A percentile compares a stretch with the other conserved stretches of the same genome.
These are phyloP conservation scores for Oryza meridionalis DNA, from an alignment of 176 grass and related monocot species.

Conservation along the genomic window DNA sequence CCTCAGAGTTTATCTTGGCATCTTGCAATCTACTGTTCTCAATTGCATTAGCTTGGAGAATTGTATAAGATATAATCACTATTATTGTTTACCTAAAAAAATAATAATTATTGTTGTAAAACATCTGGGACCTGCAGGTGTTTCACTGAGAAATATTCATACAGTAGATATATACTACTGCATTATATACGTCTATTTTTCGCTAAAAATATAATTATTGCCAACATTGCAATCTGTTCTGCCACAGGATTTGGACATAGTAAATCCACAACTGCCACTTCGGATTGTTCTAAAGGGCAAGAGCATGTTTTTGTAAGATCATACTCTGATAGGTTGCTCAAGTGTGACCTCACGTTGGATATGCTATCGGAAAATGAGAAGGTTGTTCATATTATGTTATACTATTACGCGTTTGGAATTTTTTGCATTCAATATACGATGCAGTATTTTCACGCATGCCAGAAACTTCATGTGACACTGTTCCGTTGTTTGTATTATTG, in stretches of 20 bases:
- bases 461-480: slow-evolving; percentile 9
- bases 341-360: slow-evolving; percentile 76
- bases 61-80: background rate
- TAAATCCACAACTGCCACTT: slow-evolving; percentile 46
- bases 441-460: slow-evolving; percentile 4
- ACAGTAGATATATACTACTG: background rate
- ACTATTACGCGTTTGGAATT: background rate
- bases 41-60: background rate
- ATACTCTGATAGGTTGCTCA: slow-evolving; percentile 57
- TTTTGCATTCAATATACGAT: background rate
- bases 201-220: slow-evolving; percentile 19
- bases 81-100: no score
- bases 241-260: slow-evolving; percentile 59
- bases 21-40: background rate
- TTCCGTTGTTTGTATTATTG: background rate
- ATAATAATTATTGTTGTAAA: background rate
- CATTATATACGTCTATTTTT: background rate
- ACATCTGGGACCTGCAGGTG: background rate
- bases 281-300: slow-evolving; percentile 45
- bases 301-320: slow-evolving; percentile 56
- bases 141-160: background rate
- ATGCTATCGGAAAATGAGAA: slow-evolving; percentile 87
- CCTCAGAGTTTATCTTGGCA: background rate
- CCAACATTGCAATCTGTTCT: slow-evolving; percentile 15
- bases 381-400: slow-evolving; percentile 47